These are phyloP conservation scores for Lactarius quietus DNA, from an alignment of 768 basidiomycete species.

Conservation along the genomic window DNA sequence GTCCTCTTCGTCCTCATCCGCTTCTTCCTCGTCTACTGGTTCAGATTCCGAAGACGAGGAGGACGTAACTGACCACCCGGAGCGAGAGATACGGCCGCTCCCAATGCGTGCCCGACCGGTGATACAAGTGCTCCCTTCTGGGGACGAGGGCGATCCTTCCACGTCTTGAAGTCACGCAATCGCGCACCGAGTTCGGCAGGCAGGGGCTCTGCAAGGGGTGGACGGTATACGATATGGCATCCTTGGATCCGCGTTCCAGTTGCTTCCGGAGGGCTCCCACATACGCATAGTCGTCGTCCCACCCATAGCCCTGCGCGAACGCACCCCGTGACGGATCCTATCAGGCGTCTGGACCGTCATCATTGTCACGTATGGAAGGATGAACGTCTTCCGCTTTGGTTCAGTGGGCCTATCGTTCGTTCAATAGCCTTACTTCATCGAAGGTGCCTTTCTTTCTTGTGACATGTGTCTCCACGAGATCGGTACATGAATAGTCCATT, in stretches of 20 bases:
- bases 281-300: too few species aligned
- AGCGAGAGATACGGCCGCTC: neutral
- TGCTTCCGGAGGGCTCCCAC: too few species aligned
- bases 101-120: constrained; percentile 6
- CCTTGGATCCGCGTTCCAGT: neutral
- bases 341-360: neutral
- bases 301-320: neutral
- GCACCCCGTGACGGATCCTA: neutral
- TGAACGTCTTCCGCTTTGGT: neutral
- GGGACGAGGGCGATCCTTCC: neutral
- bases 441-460: too few species aligned
- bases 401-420: neutral
- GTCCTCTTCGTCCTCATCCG: neutral
- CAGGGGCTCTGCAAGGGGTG: too few species aligned
- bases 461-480: too few species aligned
- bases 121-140: constrained; percentile 14
- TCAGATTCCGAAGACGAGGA: constrained; percentile 6
- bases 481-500: too few species aligned
- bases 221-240: too few species aligned
- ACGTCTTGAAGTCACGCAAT: neutral
- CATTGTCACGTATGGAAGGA: neutral
- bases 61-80: neutral
- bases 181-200: neutral
- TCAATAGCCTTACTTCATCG: neutral
- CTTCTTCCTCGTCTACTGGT: neutral